Conservation (phyloP, 306 rosid genomes). For the Styphnolobium japonicum region DNA sequence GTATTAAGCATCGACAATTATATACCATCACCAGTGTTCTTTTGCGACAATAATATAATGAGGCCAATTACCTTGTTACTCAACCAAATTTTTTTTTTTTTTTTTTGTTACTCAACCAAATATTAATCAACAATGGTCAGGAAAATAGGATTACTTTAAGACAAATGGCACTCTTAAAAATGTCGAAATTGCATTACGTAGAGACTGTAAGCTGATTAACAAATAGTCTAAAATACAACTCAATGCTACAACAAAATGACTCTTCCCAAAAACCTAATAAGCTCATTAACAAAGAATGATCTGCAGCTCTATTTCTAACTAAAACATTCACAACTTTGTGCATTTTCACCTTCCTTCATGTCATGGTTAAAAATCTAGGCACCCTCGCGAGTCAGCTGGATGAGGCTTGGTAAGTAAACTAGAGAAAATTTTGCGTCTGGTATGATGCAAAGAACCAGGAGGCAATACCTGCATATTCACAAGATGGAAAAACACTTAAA, state of each 20-base stretch:
- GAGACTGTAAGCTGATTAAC: no score
- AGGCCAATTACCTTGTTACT: no score
- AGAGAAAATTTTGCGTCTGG: slow-evolving; percentile 38
- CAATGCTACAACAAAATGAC: neutral
- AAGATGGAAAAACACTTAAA: neutral
- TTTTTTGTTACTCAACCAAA: neutral
- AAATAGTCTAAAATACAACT: no score
- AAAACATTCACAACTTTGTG: slow-evolving; percentile 27
- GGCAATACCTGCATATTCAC: slow-evolving; percentile 42
- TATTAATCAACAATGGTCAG: no score
- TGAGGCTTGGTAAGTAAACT: slow-evolving; percentile 35
- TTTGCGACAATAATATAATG: no score
- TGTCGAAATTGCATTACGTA: neutral
- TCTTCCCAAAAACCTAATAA: neutral
- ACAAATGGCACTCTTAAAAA: neutral
- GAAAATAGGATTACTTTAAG: neutral
- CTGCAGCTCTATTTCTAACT: neutral
- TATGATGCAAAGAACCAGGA: slow-evolving; percentile 27
- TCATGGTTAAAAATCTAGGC: neutral
- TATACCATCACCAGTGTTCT: no score
- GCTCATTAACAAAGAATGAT: neutral
- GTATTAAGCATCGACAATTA: no score
- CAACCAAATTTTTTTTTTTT: no score
- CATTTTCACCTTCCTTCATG: slow-evolving; percentile 8
- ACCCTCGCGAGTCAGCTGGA: neutral